Conservation (phyloP, 2,329 filamentous ascomycete species). For the Cercospora canescens region DNA sequence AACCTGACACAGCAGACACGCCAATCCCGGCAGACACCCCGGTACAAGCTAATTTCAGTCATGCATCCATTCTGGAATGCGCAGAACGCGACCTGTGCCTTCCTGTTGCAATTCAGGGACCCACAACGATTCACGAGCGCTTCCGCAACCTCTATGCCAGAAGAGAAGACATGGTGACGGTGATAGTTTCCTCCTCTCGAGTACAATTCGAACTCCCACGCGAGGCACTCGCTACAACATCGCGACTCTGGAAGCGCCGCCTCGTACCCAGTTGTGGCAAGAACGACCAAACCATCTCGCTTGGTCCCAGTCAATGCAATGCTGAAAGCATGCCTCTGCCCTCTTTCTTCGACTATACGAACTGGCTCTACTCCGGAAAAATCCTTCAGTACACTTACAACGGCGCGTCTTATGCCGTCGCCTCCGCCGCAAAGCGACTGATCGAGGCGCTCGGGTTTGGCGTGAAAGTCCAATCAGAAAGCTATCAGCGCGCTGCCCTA, state of each 20-base stretch:
- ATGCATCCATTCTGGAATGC: background rate
- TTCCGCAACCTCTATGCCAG: background rate
- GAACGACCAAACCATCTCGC: no score
- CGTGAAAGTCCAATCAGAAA: background rate
- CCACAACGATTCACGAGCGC: background rate
- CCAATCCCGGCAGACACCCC: background rate
- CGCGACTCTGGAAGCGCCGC: background rate
- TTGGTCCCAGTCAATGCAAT: background rate
- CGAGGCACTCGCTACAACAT: background rate
- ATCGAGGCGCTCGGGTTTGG: background rate
- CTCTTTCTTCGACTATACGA: background rate
- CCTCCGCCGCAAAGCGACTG: background rate
- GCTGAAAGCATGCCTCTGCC: background rate
- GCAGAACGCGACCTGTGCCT: background rate
- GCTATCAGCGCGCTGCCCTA: background rate
- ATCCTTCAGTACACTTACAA: background rate
- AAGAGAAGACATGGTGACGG: background rate
- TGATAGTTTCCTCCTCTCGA: background rate
- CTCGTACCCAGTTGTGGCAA: background rate
- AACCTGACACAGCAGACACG: no score
- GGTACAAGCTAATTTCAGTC: background rate
- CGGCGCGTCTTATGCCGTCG: background rate
- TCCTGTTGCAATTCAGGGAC: background rate
- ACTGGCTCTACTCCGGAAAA: background rate
- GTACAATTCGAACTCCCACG: background rate